Evolutionary conservation across 2,329 filamentous ascomycete species (phyloP).

Genomic region (Myriosclerotinia duriaeana): DNA sequence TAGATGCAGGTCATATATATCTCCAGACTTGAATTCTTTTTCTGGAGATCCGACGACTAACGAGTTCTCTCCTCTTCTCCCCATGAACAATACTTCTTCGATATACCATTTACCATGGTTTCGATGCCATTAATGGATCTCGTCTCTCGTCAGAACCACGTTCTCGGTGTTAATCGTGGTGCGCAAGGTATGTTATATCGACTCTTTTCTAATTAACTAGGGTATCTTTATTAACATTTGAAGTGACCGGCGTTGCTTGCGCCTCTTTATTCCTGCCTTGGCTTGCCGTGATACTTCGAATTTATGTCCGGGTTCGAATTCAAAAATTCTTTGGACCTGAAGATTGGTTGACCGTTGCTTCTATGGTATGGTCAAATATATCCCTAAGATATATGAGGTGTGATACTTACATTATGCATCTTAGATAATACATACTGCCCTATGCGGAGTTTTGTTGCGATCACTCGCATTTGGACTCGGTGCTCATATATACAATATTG

Average conservation of each 20-base stretch:
- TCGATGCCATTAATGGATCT: background rate
- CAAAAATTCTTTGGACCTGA: slow-evolving; percentile 39
- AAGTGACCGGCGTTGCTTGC: slow-evolving; percentile 37
- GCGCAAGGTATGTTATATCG: slow-evolving; percentile 25
- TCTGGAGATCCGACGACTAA: background rate
- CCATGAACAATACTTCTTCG: slow-evolving; percentile 3
- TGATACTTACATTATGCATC: background rate
- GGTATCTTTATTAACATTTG: too few species aligned
- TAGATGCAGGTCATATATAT: background rate
- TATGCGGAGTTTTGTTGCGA: slow-evolving; percentile 34
- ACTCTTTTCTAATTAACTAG: too few species aligned
- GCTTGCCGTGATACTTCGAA: slow-evolving; percentile 35
- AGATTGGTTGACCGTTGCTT: slow-evolving; percentile 38
- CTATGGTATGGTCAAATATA: slow-evolving; percentile 31
- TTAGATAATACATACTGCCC: slow-evolving; percentile 35
- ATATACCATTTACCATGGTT: background rate
- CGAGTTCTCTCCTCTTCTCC: background rate
- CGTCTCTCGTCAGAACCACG: background rate
- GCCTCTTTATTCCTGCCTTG: slow-evolving; percentile 43
- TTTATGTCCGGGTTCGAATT: slow-evolving; percentile 37
- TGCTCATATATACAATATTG: slow-evolving; percentile 37
- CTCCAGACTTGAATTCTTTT: background rate
- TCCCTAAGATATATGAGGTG: background rate
- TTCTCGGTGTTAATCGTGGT: slow-evolving; percentile 28
- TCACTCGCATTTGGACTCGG: slow-evolving; percentile 35